phyloP scores from a whole-genome alignment of 768 basidiomycete genomes.

The Suillus cothurnatus region DNA sequence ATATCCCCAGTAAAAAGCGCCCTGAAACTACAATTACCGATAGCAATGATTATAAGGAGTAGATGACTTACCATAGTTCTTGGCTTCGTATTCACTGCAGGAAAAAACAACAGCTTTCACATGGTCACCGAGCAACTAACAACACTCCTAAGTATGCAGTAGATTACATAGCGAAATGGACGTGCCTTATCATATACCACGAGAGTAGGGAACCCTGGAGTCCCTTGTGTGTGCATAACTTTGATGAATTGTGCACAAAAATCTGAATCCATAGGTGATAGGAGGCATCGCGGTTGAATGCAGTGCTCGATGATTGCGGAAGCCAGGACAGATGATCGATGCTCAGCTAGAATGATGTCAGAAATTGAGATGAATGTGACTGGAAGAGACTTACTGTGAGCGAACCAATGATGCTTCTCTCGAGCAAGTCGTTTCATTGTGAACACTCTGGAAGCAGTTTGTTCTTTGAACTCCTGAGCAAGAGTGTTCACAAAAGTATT shows the following conservation, averaged over 20 bases:
- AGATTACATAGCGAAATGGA: conserved; percentile 1
- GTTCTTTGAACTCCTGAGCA: conserved; percentile 73
- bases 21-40: conserved; percentile 45
- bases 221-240: conserved; percentile 85
- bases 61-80: conserved; percentile 76
- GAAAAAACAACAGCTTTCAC: conserved; percentile 86
- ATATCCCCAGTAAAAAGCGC: conserved; percentile 81
- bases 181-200: conserved; percentile 81
- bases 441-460: conserved; percentile 68
- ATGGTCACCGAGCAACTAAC: conserved; percentile 81
- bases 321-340: conserved; percentile 49
- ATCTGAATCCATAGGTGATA: conserved; percentile 98
- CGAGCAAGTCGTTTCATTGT: conserved; percentile 75
- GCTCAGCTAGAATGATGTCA: conserved; percentile 27
- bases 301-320: conserved; percentile 84
- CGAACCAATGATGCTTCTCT: conserved; percentile 85
- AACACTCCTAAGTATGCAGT: conserved; percentile 8
- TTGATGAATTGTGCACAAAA: conserved; percentile 92
- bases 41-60: conserved; percentile 5
- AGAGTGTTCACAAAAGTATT: conserved; percentile 60
- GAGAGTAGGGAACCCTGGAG: conserved; percentile 84
- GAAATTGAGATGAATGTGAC: not conserved
- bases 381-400: conserved; percentile 47
- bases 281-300: conserved; percentile 85
- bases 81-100: conserved; percentile 94